Base-by-base conservation (phyloP, 768 basidiomycete species). In the Phlebiopsis flavidoalba region DNA sequence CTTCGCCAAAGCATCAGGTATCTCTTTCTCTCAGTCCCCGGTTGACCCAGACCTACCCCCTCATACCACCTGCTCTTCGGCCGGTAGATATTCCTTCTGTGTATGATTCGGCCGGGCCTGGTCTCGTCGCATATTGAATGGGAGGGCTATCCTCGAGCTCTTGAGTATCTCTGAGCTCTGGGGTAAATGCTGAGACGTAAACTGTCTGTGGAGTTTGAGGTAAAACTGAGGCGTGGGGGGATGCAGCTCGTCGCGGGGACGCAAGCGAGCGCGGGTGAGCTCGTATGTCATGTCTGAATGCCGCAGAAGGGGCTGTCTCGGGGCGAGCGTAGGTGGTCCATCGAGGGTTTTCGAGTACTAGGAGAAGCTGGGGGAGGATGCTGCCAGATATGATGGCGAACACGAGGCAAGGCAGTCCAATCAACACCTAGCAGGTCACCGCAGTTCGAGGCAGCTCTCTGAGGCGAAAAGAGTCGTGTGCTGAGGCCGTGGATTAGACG, bases 391-490 rank as follows among this genome's bases (percentile, higher is more conserved):
- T 48, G 36, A 49, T 17, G 36, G 36, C 31, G 19, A 37, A 33
- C 60, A 61, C 60, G 60, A 61, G 60, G 60, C 54, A 24, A 51
- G 50, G 50, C 50, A 4, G 50, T 51, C 24, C 48, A 11, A n/a
- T 49, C 48, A 51, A n/a, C 33, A 31, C 3, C 26, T 31, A 6
- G 26, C 26, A 3, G 26, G 26, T 31, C 26, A 31, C 26, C 26
- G 26, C 26, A 6, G 26, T 31, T 31, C 26, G 26, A 31, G 26
- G 26, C 26, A 31, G 26, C 26, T 31, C 26, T 31, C 26, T 31
- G 26, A 31, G 26, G 26, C 26, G 26, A 31, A 31, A 31, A 31
- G 3, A 31, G 26, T 31, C 26, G 26, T 31, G 26, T 31, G 26
- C 26, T 31, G 26, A 31, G 26, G 26, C 26, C 26, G 26, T 6